Evolutionary conservation across 768 basidiomycete species (phyloP).

Genomic region (Cystobasidium ongulense): DNA sequence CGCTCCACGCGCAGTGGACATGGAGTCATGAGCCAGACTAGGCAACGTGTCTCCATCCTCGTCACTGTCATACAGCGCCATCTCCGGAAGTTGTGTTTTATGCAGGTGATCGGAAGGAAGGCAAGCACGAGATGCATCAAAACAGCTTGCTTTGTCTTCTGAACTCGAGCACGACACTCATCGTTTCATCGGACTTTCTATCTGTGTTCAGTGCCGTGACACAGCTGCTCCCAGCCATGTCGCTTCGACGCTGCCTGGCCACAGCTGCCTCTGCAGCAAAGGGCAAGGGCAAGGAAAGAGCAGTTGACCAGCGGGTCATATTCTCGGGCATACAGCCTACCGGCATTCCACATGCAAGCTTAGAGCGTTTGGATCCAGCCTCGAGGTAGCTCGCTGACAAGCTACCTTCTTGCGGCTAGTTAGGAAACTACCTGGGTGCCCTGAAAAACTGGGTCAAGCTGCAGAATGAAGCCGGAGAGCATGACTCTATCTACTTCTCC

Average conservation of each 20-base stretch:
- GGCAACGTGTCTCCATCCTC: not conserved
- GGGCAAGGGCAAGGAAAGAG: not conserved
- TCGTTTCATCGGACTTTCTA: too few species aligned
- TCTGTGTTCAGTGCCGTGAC: not conserved
- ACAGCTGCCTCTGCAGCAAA: not conserved
- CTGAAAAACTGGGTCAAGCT: slow-evolving; percentile 79
- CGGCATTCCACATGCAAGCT: slow-evolving; percentile 69
- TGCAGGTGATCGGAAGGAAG: not conserved
- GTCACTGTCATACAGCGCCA: not conserved
- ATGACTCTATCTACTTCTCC: slow-evolving; percentile 58
- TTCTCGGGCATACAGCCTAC: slow-evolving; percentile 94
- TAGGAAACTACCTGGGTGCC: slow-evolving; percentile 90
- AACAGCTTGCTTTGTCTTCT: too few species aligned
- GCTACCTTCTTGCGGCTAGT: slow-evolving; percentile 48
- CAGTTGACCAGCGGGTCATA: slow-evolving; percentile 45
- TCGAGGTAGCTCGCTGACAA: too few species aligned
- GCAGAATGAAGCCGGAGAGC: slow-evolving; percentile 50
- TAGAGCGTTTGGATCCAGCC: not conserved
- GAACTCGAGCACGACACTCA: too few species aligned
- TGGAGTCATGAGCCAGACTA: not conserved
- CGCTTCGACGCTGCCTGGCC: not conserved
- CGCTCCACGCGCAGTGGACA: not conserved
- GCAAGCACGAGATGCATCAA: not conserved
- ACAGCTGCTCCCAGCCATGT: not conserved
- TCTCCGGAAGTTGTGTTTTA: not conserved